Conservation (phyloP, 192 early-diverging fungal species). For the Funneliformis geosporum region DNA sequence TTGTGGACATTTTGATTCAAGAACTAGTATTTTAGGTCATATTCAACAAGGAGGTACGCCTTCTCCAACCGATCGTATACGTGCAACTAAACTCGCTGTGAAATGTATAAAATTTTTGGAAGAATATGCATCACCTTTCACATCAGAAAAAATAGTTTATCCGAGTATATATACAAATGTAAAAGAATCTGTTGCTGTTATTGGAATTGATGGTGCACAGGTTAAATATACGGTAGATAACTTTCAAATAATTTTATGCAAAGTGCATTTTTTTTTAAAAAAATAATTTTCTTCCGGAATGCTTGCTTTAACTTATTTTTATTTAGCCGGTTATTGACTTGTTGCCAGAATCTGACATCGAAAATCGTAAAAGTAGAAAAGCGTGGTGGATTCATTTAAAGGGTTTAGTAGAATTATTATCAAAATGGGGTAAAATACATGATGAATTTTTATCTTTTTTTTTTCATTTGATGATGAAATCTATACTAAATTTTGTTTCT, state of each 20-base stretch:
- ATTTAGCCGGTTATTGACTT: slow-evolving; percentile 63
- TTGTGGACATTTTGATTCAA: slow-evolving; percentile 84
- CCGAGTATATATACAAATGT: slow-evolving; percentile 63
- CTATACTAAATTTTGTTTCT: background rate
- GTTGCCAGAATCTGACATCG: slow-evolving; percentile 75
- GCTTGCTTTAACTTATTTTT: background rate
- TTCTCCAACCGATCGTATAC: slow-evolving; percentile 91
- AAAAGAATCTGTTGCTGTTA: slow-evolving; percentile 66
- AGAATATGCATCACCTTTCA: slow-evolving; percentile 53
- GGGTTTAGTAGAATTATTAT: slow-evolving; percentile 63
- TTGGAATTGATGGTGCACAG: slow-evolving; percentile 80
- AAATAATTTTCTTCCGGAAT: background rate
- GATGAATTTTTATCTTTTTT: slow-evolving; percentile 17
- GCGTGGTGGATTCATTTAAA: slow-evolving; percentile 72
- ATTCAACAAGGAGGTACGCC: slow-evolving; percentile 94
- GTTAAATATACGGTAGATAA: slow-evolving; percentile 63
- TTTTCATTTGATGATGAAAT: background rate
- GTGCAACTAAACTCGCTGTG: slow-evolving; percentile 86
- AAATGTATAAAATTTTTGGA: slow-evolving; percentile 85
- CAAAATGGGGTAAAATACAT: slow-evolving; percentile 45
- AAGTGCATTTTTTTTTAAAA: background rate
- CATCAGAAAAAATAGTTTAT: slow-evolving; percentile 44
- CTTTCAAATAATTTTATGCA: background rate
- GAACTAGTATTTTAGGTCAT: slow-evolving; percentile 91
- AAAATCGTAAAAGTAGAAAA: slow-evolving; percentile 67